Conservation (phyloP, 768 basidiomycete species). For the Tricholomella constricta region DNA sequence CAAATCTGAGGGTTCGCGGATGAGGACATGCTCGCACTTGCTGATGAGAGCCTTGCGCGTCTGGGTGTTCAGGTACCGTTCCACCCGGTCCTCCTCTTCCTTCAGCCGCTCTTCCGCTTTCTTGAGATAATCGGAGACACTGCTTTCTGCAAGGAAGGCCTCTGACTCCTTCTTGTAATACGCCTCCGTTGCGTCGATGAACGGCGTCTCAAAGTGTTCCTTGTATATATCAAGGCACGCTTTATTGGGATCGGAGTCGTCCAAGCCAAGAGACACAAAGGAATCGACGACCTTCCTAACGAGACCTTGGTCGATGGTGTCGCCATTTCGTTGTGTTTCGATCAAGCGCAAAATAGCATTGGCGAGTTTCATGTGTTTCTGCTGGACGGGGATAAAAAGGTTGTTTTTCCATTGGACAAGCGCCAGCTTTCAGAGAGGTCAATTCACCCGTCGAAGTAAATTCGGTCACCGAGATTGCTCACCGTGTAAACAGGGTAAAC, state of each 20-base stretch:
- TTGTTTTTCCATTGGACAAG: constrained; percentile 95
- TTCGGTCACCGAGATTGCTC: constrained; percentile 25
- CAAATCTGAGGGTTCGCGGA: constrained; percentile 77
- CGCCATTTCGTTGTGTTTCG: constrained; percentile 92
- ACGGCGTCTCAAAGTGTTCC: constrained; percentile 86
- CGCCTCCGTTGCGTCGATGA: constrained; percentile 84
- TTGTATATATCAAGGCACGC: constrained; percentile 92
- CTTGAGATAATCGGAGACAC: constrained; percentile 91
- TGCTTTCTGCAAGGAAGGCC: constrained; percentile 84
- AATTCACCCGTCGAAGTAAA: not conserved
- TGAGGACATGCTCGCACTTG: constrained; percentile 91
- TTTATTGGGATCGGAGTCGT: constrained; percentile 90
- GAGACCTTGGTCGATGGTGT: constrained; percentile 88
- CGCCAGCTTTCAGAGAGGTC: constrained; percentile 64
- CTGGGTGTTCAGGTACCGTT: constrained; percentile 87
- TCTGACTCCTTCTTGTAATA: constrained; percentile 94
- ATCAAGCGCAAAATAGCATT: constrained; percentile 87
- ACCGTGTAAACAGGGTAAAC: constrained; percentile 97
- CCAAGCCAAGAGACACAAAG: constrained; percentile 92
- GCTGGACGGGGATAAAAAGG: constrained; percentile 88
- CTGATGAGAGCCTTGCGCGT: constrained; percentile 80
- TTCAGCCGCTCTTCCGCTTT: constrained; percentile 90
- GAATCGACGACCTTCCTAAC: constrained; percentile 95
- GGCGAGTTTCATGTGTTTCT: constrained; percentile 78
- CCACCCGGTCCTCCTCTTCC: constrained; percentile 95